Percentiles rank a stretch among this genome's conserved stretches.
These are phyloP conservation scores for Gynostemma pentaphyllum DNA, from an alignment of 306 rosid genomes.

Conservation along the genomic window DNA sequence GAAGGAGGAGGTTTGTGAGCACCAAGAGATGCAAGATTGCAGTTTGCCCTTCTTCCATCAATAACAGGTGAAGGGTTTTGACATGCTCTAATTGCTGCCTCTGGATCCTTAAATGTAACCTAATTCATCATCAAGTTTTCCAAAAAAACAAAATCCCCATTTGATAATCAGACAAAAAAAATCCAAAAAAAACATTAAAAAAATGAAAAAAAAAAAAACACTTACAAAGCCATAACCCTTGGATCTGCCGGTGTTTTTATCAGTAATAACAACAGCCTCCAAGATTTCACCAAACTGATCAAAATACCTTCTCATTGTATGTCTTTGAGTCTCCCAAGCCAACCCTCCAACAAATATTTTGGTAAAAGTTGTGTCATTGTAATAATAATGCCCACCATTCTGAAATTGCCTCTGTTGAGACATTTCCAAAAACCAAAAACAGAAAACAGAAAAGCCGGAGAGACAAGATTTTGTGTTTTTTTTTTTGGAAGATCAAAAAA, in stretches of 20 bases:
- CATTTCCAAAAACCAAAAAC: slow-evolving; percentile 19
- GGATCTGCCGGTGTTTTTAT: slow-evolving; percentile 90
- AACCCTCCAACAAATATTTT: slow-evolving; percentile 93
- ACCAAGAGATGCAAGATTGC: slow-evolving; percentile 94
- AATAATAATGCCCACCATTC: slow-evolving; percentile 31
- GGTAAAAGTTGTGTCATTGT: slow-evolving; percentile 75
- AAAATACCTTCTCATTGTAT: slow-evolving; percentile 76
- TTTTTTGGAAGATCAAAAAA: too few species aligned
- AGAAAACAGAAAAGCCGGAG: not conserved
- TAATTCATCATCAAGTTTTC: slow-evolving; percentile 6
- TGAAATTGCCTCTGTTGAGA: slow-evolving; percentile 69
- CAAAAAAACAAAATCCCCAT: not conserved
- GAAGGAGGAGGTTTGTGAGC: slow-evolving; percentile 58
- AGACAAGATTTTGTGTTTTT: too few species aligned
- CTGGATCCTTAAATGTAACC: slow-evolving; percentile 96
- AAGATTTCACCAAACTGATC: slow-evolving; percentile 93
- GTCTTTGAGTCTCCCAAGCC: slow-evolving; percentile 97
- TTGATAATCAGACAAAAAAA: not conserved
- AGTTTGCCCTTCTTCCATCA: slow-evolving; percentile 93
- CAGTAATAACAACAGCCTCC: slow-evolving; percentile 93
- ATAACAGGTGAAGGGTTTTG: slow-evolving; percentile 91
- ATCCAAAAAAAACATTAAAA: too few species aligned
- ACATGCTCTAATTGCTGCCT: slow-evolving; percentile 85
- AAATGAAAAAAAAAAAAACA: not conserved
- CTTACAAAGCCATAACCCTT: slow-evolving; percentile 98